Evolutionary conservation across 2,329 filamentous ascomycete species (phyloP).

Genomic region (Beauveria caledonica): DNA sequence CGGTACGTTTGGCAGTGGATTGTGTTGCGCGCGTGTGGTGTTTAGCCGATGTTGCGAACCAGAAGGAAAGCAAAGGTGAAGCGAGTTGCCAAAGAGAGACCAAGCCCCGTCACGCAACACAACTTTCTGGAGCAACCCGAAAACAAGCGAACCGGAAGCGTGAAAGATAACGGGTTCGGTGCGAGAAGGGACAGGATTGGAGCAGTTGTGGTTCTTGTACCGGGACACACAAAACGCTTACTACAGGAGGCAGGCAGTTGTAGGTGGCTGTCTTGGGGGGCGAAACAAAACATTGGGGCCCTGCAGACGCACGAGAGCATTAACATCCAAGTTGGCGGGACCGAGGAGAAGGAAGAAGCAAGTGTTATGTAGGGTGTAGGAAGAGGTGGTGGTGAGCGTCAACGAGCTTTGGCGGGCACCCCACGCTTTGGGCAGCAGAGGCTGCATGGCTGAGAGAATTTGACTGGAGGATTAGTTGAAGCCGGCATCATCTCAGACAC

Average conservation of each 20-base stretch:
- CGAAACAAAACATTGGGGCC: slow-evolving; percentile 17
- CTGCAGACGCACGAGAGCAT: slow-evolving; percentile 15
- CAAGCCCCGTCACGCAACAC: slow-evolving; percentile 26
- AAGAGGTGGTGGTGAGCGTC: not conserved
- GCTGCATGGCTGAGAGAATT: slow-evolving; percentile 21
- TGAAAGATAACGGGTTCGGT: not conserved
- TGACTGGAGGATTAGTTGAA: slow-evolving; percentile 20
- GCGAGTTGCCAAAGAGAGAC: slow-evolving; percentile 17
- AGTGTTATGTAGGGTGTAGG: not conserved
- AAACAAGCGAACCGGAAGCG: slow-evolving; percentile 16
- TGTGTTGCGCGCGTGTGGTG: not conserved
- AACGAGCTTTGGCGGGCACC: not conserved
- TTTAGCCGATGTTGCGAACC: not conserved
- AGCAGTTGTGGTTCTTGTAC: not conserved
- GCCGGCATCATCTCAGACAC: slow-evolving; percentile 23
- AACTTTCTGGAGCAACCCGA: slow-evolving; percentile 27
- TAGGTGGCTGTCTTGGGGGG: not conserved
- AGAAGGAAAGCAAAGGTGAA: not conserved
- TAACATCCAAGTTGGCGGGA: slow-evolving; percentile 28
- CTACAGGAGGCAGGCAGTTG: not conserved
- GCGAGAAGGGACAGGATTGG: slow-evolving; percentile 4
- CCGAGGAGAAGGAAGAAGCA: slow-evolving; percentile 14
- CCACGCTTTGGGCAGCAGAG: not conserved
- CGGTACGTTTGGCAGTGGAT: not conserved
- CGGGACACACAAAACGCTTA: not conserved